phyloP scores from a whole-genome alignment of 805 yeast species.

The Cyberlindnera xishuangbannaensis region DNA sequence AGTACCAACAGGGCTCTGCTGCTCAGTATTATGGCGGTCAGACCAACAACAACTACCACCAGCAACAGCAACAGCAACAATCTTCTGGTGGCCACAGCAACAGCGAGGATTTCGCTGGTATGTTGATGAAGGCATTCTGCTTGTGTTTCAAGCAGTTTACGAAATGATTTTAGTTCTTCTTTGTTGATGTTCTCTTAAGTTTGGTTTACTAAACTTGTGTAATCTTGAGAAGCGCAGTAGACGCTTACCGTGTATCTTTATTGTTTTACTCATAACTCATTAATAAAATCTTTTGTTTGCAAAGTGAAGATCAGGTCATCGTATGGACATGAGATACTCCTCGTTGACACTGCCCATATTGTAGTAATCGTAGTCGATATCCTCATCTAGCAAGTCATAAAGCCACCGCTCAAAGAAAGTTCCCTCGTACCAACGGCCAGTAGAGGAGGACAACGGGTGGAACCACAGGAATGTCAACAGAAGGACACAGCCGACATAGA shows the following conservation, averaged over 20 bases:
- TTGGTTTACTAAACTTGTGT: no score
- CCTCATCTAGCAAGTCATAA: slow-evolving; percentile 12
- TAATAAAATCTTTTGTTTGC: no score
- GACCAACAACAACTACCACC: slow-evolving; percentile 12
- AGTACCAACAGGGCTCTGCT: slow-evolving; percentile 16
- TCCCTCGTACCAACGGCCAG: slow-evolving; percentile 18
- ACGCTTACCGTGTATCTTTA: no score
- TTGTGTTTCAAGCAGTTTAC: slow-evolving; percentile 28
- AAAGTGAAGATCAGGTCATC: no score
- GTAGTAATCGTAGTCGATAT: slow-evolving; percentile 22
- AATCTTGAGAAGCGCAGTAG: no score
- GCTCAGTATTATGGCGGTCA: slow-evolving; percentile 13
- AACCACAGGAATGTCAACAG: neutral
- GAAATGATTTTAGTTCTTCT: no score
- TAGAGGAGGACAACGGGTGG: neutral
- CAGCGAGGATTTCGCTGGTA: slow-evolving; percentile 11
- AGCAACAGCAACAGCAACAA: slow-evolving; percentile 17
- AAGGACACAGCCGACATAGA: neutral
- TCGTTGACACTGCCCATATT: slow-evolving; percentile 15
- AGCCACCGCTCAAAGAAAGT: slow-evolving; percentile 16
- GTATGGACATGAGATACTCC: slow-evolving; percentile 11
- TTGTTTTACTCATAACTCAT: no score
- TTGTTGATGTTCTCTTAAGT: no score
- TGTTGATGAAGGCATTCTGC: slow-evolving; percentile 29
- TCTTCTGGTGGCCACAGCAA: slow-evolving; percentile 9